Evolutionary conservation across 768 basidiomycete species (phyloP), one percentile per base, ranked within the genome.

Genomic region (Porpolomopsis calyptriformis): DNA sequence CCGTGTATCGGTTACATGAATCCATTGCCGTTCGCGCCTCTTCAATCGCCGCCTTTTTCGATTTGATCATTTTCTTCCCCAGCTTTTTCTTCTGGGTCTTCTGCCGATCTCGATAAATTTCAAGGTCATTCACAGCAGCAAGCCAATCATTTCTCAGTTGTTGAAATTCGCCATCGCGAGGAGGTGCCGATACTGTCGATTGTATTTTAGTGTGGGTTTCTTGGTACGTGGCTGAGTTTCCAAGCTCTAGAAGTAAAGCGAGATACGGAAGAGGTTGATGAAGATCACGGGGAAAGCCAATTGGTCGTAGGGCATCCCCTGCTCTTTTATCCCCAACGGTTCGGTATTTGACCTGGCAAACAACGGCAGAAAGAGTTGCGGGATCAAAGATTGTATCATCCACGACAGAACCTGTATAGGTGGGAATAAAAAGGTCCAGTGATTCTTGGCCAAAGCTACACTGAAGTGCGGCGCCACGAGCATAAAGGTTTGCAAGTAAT

Each of bases 401-500:
- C 9, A 20, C 38, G 46, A 55, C 37, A 45, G 40, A 33, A 26
- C 54, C 53, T 11, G 39, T 12, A 47, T 55, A 55, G 3, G 41
- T 47, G 8, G 46, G 43, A 22, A 54, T 44, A 19, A 54, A 38
- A 25, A 49, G 33, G 18, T 53, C 53, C 24, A 52, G 42, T 27
- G 50, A 49, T 40, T 40, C 47, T 52, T n/a, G n/a, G n/a, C n/a
- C n/a, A n/a, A n/a, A n/a, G n/a, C n/a, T n/a, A n/a, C n/a, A n/a
- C n/a, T n/a, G n/a, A n/a, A n/a, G n/a, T n/a, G n/a, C n/a, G n/a
- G n/a, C n/a, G n/a, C n/a, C n/a, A n/a, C n/a, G n/a, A 51, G 50
- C 48, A 40, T 37, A 46, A 46, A 22, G 45, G 46, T 53, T 51
- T 38, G 53, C 53, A 7, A 54, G 48, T 29, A 26, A 41, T 26